Evolutionary conservation across 495 filamentous ascomycete genomes (phyloP).

Genomic region (Viridothelium virens): DNA sequence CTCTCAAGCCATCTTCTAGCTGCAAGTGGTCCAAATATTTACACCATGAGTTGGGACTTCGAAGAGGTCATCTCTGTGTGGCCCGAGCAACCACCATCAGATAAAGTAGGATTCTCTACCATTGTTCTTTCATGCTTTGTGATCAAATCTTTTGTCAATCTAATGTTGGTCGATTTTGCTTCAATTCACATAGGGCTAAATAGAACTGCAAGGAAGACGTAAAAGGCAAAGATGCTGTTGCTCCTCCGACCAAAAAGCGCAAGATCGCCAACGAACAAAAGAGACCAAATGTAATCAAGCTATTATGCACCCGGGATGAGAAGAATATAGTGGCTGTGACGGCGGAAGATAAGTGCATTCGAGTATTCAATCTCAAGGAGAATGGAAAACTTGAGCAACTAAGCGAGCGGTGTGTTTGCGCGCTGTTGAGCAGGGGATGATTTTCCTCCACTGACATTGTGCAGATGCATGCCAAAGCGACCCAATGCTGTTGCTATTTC

Average conservation of each 20-base stretch:
- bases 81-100: background rate
- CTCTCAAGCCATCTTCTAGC: constrained; percentile 13
- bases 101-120: constrained; percentile 1
- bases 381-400: constrained; percentile 56
- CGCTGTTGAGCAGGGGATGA: background rate
- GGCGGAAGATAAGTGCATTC: constrained; percentile 80
- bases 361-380: constrained; percentile 62
- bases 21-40: constrained; percentile 19
- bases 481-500: constrained; percentile 67
- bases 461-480: constrained; percentile 80
- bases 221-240: background rate
- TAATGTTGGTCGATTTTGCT: background rate
- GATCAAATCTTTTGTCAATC: background rate
- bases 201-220: background rate
- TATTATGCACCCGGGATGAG: constrained; percentile 49
- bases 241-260: background rate
- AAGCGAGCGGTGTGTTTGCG: constrained; percentile 56
- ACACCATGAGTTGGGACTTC: background rate
- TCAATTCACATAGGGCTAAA: background rate
- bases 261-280: constrained; percentile 12
- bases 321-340: constrained; percentile 69
- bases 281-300: constrained; percentile 31
- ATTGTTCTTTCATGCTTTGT: background rate
- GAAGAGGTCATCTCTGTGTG: constrained; percentile 18
- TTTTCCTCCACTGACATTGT: background rate